Evolutionary conservation across 805 yeast genomes (phyloP).

Genomic region (Myxozyma neotropica): DNA sequence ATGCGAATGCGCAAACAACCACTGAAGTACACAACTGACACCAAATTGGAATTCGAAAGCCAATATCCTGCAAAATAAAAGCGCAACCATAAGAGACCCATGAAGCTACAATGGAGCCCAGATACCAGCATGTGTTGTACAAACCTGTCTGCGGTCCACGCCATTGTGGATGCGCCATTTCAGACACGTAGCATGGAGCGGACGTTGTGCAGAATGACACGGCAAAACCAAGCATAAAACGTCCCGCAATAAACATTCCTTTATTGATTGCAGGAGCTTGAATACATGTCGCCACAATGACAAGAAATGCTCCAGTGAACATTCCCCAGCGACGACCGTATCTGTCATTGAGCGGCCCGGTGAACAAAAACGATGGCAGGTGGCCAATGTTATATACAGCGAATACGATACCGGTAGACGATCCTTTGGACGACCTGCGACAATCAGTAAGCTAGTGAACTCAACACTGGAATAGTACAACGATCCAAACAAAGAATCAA

Average conservation of each 20-base stretch:
- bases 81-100: constrained; percentile 39
- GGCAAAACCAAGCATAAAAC: constrained; percentile 30
- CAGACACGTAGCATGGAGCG: constrained; percentile 21
- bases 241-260: constrained; percentile 27
- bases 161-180: constrained; percentile 25
- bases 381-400: constrained; percentile 22
- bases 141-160: constrained; percentile 46
- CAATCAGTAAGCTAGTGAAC: too few species aligned
- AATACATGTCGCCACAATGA: constrained; percentile 21
- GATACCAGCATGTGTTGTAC: constrained; percentile 55
- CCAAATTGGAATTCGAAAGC: constrained; percentile 69
- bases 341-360: constrained; percentile 23
- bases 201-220: constrained; percentile 11
- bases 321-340: constrained; percentile 25
- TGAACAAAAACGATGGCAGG: constrained; percentile 14
- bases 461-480: constrained; percentile 22
- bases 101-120: constrained; percentile 50
- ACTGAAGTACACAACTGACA: constrained; percentile 56
- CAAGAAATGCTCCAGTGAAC: constrained; percentile 15
- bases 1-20: constrained; percentile 49
- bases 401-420: constrained; percentile 18
- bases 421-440: constrained; percentile 18
- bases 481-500: background rate
- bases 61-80: constrained; percentile 47
- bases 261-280: constrained; percentile 19